Percentiles rank a stretch among this genome's conserved stretches.
Evolutionary conservation across 2,329 filamentous ascomycete species (phyloP).

Genomic region (Microcyclospora pomicola): DNA sequence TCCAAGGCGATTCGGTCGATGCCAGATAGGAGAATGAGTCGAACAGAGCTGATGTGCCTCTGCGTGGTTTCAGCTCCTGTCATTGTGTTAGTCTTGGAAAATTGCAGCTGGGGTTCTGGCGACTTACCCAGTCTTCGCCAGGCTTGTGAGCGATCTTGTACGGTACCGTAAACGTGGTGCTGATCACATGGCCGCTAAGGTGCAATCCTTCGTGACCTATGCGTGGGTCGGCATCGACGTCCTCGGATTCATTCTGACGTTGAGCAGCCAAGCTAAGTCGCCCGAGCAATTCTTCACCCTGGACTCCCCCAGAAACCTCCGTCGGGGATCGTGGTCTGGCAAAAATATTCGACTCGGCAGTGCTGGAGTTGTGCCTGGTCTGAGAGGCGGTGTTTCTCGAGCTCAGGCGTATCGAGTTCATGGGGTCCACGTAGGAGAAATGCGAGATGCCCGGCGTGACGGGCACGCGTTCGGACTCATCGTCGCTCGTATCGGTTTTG

Average conservation of each 20-base stretch:
- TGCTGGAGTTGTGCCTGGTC: too few species aligned
- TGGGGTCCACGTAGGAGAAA: constrained; percentile 5
- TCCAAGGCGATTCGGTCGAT: constrained; percentile 72
- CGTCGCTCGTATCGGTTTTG: neutral
- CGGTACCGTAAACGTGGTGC: constrained; percentile 49
- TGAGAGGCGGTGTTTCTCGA: too few species aligned
- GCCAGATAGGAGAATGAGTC: constrained; percentile 82
- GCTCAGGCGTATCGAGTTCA: too few species aligned
- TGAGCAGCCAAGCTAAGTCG: constrained; percentile 36
- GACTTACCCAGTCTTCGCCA: constrained; percentile 42
- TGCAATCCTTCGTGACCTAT: constrained; percentile 42
- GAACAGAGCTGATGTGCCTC: constrained; percentile 81
- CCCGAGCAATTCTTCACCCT: constrained; percentile 37
- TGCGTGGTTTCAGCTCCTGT: constrained; percentile 61
- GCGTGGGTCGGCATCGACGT: constrained; percentile 39
- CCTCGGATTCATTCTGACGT: constrained; percentile 25
- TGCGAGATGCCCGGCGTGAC: constrained; percentile 15
- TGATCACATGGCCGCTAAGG: constrained; percentile 49
- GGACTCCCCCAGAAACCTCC: constrained; percentile 32
- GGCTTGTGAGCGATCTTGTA: constrained; percentile 42
- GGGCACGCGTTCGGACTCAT: constrained; percentile 7
- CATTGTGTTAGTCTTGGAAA: constrained; percentile 5
- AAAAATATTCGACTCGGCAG: too few species aligned
- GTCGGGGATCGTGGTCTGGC: constrained; percentile 22
- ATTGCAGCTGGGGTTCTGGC: neutral